Evolutionary conservation across 2,329 filamentous ascomycete species (phyloP).

Genomic region (Pseudocercospora ulei): DNA sequence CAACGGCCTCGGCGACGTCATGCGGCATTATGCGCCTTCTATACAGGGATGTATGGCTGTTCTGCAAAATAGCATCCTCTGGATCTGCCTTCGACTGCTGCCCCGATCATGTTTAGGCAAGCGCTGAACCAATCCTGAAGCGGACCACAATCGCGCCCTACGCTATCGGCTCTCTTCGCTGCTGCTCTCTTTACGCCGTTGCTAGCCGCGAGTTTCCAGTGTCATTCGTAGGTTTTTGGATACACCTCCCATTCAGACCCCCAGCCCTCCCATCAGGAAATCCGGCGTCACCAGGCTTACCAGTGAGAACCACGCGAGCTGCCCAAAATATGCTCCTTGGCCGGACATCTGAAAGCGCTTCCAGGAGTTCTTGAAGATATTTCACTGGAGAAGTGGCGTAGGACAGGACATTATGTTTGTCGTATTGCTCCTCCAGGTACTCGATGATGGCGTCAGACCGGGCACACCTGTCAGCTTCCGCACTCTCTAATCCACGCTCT

Average conservation of each 20-base stretch:
- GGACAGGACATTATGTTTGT: slow-evolving; percentile 25
- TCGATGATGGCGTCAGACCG: slow-evolving; percentile 27
- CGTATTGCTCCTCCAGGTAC: slow-evolving; percentile 32
- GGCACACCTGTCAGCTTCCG: background rate
- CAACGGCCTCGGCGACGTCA: no score
- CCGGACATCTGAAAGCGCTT: slow-evolving; percentile 31
- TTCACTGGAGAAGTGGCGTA: slow-evolving; percentile 25
- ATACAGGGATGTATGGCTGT: no score
- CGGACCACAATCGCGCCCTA: background rate
- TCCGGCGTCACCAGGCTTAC: background rate
- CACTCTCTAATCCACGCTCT: no score
- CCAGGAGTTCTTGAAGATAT: slow-evolving; percentile 27
- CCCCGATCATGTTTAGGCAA: no score
- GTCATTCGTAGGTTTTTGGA: slow-evolving; percentile 6
- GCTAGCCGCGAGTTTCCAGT: background rate
- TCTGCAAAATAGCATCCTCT: no score
- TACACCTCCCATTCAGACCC: slow-evolving; percentile 1
- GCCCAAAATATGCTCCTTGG: slow-evolving; percentile 38
- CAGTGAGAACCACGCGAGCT: slow-evolving; percentile 38
- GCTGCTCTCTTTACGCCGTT: background rate
- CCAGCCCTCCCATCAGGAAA: background rate
- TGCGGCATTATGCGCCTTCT: no score
- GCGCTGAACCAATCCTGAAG: no score
- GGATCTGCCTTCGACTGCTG: no score
- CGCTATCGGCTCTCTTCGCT: background rate